A percentile compares a stretch with the other conserved stretches of the same genome.
Evolutionary conservation across 2,329 filamentous ascomycete genomes (phyloP).

Genomic region (Beauveria asiatica): DNA sequence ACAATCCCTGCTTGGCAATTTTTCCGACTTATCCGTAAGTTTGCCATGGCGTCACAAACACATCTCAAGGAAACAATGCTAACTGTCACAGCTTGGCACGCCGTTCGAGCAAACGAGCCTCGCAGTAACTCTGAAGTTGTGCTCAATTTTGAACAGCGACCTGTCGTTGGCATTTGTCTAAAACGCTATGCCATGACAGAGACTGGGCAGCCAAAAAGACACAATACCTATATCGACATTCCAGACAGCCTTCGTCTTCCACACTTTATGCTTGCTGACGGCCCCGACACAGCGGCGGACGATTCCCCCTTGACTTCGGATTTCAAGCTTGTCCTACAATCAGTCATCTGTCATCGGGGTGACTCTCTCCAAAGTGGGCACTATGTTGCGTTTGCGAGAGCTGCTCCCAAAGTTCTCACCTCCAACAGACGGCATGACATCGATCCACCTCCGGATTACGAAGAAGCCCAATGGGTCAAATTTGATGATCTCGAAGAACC

Average conservation of each 20-base stretch:
- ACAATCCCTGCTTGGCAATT: constrained; percentile 97
- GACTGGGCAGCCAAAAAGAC: constrained; percentile 58
- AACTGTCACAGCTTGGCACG: constrained; percentile 68
- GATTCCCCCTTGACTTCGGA: constrained; percentile 66
- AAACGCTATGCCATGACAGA: constrained; percentile 74
- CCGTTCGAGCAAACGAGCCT: constrained; percentile 44
- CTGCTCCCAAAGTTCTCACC: constrained; percentile 53
- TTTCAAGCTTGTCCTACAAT: constrained; percentile 87
- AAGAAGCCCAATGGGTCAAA: constrained; percentile 73
- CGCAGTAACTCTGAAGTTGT: constrained; percentile 70
- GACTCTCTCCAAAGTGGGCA: constrained; percentile 81
- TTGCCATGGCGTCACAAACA: neutral
- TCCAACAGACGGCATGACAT: constrained; percentile 48
- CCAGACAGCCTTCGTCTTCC: constrained; percentile 73
- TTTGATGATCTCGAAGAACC: constrained; percentile 77
- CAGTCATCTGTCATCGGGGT: constrained; percentile 86
- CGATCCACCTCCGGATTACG: constrained; percentile 55
- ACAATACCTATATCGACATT: constrained; percentile 84
- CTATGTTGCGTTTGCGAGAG: constrained; percentile 78
- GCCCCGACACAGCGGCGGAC: constrained; percentile 51
- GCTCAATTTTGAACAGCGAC: constrained; percentile 76
- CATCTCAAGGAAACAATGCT: constrained; percentile 23
- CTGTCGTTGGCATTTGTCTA: constrained; percentile 84
- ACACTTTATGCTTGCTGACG: constrained; percentile 75
- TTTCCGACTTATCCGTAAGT: constrained; percentile 81